Evolutionary conservation across 2,329 filamentous ascomycete species (phyloP), one percentile per base, ranked within the genome.

Genomic region (Sporothrix brasiliensis): DNA sequence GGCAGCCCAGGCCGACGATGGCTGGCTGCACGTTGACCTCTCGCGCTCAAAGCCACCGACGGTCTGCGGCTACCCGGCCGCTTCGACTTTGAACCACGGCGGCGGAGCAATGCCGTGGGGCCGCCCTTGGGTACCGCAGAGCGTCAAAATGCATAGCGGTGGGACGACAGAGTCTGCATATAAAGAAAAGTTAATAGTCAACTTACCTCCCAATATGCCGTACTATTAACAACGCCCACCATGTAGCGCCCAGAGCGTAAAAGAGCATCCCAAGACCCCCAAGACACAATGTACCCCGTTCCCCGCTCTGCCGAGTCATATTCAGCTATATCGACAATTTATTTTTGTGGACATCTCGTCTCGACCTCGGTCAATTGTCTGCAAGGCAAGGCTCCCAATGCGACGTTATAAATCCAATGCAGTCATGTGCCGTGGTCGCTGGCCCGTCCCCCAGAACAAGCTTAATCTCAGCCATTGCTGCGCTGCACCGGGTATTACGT

Each of bases 1-100:
- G 77, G 76, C 75, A 79, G 73, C 72, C 39, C 70, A 74, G 47
- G 77, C 73, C 11, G 73, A 76, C 50, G 77, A 78, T 52, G 70
- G 74, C 24, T 79, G 77, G 76, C 73, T 78, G 65, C 70, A 68
- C 76, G 61, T 69, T 66, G 50, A 70, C 70, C 3, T 24, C 52
- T 16, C 61, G 71, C 14, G 58, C 69, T 47, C 68, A 70, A 70
- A 47, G 69, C 54, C 14, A 4, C 34, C 2, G 67, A 67, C 7
- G 69, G 69, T 0, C 24, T 69, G 21, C 13, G 41, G 10, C 58
- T 72, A n/a, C 71, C 71, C 0, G 69, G 70, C 53, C 58, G 71
- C 13, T 72, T 72, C 14, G 71, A 72, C 21, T 69, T 72, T 34
- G 71, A 72, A 67, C 71, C 70, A 39, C 71, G 72, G 52, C 70